Percentiles rank a stretch among this genome's conserved stretches.
Conservation (phyloP, 305 asterid genomes). For the Fraxinus sp. region DNA sequence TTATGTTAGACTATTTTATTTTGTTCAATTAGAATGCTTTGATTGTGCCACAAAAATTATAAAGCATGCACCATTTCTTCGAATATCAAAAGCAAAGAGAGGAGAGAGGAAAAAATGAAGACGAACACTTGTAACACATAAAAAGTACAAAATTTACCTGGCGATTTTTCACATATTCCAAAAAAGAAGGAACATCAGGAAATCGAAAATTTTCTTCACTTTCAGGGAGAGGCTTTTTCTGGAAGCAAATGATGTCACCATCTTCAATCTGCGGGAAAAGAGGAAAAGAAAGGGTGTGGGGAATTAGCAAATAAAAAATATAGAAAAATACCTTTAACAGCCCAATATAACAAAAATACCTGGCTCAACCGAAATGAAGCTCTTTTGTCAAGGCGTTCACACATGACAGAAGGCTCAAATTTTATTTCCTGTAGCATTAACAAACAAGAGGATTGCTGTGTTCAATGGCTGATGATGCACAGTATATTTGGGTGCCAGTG, state of each 20-base stretch:
- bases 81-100: slow-evolving; percentile 25
- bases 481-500: not conserved
- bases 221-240: slow-evolving; percentile 55
- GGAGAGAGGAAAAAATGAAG: not conserved
- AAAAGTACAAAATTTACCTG: slow-evolving; percentile 52
- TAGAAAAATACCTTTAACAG: slow-evolving; percentile 5
- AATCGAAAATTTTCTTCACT: slow-evolving; percentile 58
- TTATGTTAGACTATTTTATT: not conserved
- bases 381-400: slow-evolving; percentile 32
- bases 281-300: slow-evolving; percentile 6
- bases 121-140: not conserved
- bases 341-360: slow-evolving; percentile 24
- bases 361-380: slow-evolving; percentile 26
- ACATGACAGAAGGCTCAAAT: slow-evolving; percentile 27
- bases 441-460: not conserved
- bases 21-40: not conserved
- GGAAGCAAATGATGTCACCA: slow-evolving; percentile 97
- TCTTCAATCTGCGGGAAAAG: slow-evolving; percentile 68
- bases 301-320: slow-evolving; percentile 17
- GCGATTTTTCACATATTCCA: slow-evolving; percentile 89
- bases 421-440: slow-evolving; percentile 27
- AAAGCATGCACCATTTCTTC: not conserved
- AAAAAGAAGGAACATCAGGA: slow-evolving; percentile 75
- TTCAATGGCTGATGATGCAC: slow-evolving; percentile 3
- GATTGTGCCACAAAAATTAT: not conserved